Base-by-base conservation (phyloP, 352 stramenopile species). In the Aphanomyces euteiches region DNA sequence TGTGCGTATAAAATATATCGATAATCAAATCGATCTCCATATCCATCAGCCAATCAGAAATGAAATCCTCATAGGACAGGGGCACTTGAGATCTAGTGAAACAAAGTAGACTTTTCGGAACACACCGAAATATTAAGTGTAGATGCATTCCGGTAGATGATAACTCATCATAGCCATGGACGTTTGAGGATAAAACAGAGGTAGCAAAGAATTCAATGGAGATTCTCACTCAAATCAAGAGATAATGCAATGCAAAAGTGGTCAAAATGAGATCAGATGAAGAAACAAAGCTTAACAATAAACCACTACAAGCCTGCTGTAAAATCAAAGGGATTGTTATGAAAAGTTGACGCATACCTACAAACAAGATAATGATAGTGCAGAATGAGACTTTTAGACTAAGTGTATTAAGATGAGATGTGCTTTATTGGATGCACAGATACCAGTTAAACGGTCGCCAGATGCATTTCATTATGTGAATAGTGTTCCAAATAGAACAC, bases 241-340 rank as follows among this genome's bases (percentile, higher is more conserved):
- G n/a, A n/a, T 1, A 53, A 15, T 15, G 45, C 45, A 53, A 53
- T n/a, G 2, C 2, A n/a, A 15, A n/a, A 53, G 45, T 53, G n/a
- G 2, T n/a, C 13, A 1, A 53, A n/a, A 53, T 28, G 28, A 28
- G n/a, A 15, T 53, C 45, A 19, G 45, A 53, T 19, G 45, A 19
- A 53, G 13, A 19, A 53, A 53, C 45, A 53, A 19, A 53, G 45
- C n/a, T 53, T 53, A 19, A 53, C n/a, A 53, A 53, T 53, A 53
- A 53, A 19, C 13, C 13, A n/a, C 45, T 53, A 19, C 45, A n/a
- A 19, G n/a, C 45, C 45, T 53, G 1, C 2, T 53, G n/a, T 19
- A 19, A 53, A 53, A 19, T 15, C 45, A 15, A n/a, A 53, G 45
- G 13, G n/a, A n/a, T 53, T n/a, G n/a, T 15, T 53, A 53, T 19